Evolutionary conservation across 2,329 filamentous ascomycete genomes (phyloP), one percentile per base, ranked within the genome.

Genomic region (Drechslerella stenobrocha): DNA sequence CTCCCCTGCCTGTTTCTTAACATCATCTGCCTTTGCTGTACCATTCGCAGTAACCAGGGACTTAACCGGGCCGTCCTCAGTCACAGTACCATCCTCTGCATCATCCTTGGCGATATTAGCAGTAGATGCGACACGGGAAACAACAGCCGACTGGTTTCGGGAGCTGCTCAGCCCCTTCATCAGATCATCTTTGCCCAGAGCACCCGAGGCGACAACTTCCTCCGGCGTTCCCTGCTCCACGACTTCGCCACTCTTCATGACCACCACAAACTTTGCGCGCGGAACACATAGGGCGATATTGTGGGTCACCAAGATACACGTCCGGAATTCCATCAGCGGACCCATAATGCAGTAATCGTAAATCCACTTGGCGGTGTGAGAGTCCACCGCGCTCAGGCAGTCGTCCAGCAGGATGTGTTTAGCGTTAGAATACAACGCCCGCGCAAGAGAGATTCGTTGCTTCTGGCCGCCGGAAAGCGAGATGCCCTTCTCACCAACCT

Each of bases 341-440:
- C 93, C 93, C 72, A 86, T 86, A 70, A 98, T 86, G 65, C 91
- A 95, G 76, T 96, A 88, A 75, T 87, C 88, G 78, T 97, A 97
- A 71, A 98, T 97, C 87, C 95, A 96, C 76, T 96, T 95, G 1
- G 91, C 91, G 0, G 93, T 97, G 73, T 98, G 93, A 2, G 93
- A 95, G 76, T 98, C 93, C 30, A 98, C 93, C 24, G 93, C 93
- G 74, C 91, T 96, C 42, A 98, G 81, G 70, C 95, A 96, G 76
- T 98, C 93, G 74, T 98, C 93, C 50, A 98, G 81, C 8, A 98
- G 82, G 13, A 98, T 79, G 76, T 97, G 92, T 53, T 87, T 87
- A 3, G 91, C 95, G 76, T 90, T 92, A 71, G 90, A 96, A 77
- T 98, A 98, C n/a, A 98, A 82, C 1, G 93, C 93, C 71, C 93